Conservation (phyloP, 2,329 filamentous ascomycete genomes). For the Alternaria incomplexa region DNA sequence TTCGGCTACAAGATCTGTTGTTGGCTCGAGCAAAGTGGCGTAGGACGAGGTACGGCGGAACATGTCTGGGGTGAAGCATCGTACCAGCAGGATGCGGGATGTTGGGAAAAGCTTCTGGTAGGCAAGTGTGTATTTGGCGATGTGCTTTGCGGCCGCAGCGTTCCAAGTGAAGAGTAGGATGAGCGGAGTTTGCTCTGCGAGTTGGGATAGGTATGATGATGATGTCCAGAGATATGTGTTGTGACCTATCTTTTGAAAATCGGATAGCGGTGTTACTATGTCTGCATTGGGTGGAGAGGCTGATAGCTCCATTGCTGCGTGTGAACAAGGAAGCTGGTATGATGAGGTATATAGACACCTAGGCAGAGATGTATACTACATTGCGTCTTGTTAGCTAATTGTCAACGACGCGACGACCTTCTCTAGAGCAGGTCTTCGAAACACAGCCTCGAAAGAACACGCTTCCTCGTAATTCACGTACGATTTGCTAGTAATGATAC, state of each 20-base stretch:
- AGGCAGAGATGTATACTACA: not conserved
- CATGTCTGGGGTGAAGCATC: slow-evolving; percentile 38
- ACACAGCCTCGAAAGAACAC: not conserved
- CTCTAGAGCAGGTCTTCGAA: not conserved
- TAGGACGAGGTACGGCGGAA: slow-evolving; percentile 31
- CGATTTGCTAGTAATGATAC: not conserved
- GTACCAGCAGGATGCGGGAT: slow-evolving; percentile 40
- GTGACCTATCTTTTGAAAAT: slow-evolving; percentile 42
- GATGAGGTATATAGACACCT: not conserved
- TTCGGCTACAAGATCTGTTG: slow-evolving; percentile 31
- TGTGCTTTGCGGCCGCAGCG: slow-evolving; percentile 43
- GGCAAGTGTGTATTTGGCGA: slow-evolving; percentile 44
- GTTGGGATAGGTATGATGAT: slow-evolving; percentile 12
- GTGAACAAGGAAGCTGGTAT: not conserved
- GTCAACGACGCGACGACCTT: not conserved
- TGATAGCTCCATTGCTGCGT: slow-evolving; percentile 15
- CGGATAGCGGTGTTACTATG: slow-evolving; percentile 29
- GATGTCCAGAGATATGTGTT: slow-evolving; percentile 44
- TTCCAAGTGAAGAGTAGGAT: slow-evolving; percentile 46
- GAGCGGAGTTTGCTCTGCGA: slow-evolving; percentile 24
- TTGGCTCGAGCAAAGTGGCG: slow-evolving; percentile 27
- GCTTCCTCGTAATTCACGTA: not conserved
- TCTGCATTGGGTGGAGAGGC: slow-evolving; percentile 1
- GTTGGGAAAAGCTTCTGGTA: slow-evolving; percentile 42
- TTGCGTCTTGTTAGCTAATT: not conserved